Evolutionary conservation across 2,329 filamentous ascomycete genomes (phyloP).

Genomic region (Fusarium compactum): DNA sequence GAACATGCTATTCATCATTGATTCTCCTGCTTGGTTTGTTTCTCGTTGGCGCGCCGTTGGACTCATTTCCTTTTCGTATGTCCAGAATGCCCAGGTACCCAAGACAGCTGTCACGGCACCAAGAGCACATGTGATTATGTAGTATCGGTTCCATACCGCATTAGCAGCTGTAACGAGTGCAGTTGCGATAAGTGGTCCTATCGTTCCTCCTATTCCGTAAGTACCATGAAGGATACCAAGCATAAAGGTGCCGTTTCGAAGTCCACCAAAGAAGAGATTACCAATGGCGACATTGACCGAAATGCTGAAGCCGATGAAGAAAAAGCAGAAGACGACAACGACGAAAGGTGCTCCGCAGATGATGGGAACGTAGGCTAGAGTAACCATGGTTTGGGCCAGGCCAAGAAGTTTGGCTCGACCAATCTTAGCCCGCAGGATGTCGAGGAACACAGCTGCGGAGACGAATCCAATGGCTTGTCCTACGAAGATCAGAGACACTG

Average conservation of each 20-base stretch:
- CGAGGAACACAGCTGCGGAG: conserved; percentile 75
- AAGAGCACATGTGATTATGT: conserved; percentile 73
- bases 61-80: conserved; percentile 72
- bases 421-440: conserved; percentile 70
- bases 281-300: conserved; percentile 68
- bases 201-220: conserved; percentile 74
- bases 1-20: conserved; percentile 58
- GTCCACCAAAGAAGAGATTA: conserved; percentile 69
- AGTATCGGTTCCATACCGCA: conserved; percentile 77
- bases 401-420: conserved; percentile 75
- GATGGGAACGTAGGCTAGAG: conserved; percentile 73
- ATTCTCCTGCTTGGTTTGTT: conserved; percentile 33
- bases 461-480: conserved; percentile 83
- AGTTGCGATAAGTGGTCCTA: conserved; percentile 81
- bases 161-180: conserved; percentile 72
- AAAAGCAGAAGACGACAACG: conserved; percentile 74
- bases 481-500: conserved; percentile 86
- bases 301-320: conserved; percentile 72
- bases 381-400: conserved; percentile 67
- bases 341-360: conserved; percentile 77
- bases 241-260: conserved; percentile 65
- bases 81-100: conserved; percentile 75
- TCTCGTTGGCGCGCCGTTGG: conserved; percentile 53
- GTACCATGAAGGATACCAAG: conserved; percentile 75
- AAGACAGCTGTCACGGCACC: conserved; percentile 68